phyloP scores from a whole-genome alignment of 768 basidiomycete genomes.

The Mycena amicta region DNA sequence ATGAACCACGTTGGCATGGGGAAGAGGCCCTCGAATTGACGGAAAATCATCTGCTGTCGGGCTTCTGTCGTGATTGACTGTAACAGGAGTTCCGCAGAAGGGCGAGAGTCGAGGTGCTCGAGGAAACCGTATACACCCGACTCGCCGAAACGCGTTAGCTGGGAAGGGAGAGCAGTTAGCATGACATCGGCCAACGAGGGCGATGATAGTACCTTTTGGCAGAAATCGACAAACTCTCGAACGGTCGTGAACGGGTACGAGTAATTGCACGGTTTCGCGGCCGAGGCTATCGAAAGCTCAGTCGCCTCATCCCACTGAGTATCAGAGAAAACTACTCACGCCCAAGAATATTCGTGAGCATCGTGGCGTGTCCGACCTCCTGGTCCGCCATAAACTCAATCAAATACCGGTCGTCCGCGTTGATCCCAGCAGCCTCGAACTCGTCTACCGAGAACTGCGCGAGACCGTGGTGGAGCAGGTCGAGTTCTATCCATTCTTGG shows the following conservation, averaged over 20 bases:
- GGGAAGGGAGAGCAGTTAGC: too few relatives aligned
- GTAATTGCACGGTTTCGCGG: slow-evolving; percentile 60
- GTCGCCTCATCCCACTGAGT: too few relatives aligned
- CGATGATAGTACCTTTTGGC: slow-evolving; percentile 41
- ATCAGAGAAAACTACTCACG: slow-evolving; percentile 24
- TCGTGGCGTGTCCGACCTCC: slow-evolving; percentile 61
- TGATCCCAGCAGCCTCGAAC: slow-evolving; percentile 57
- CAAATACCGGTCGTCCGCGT: slow-evolving; percentile 53
- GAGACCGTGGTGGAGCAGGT: slow-evolving; percentile 60
- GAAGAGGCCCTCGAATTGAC: slow-evolving; percentile 63
- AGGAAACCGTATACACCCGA: slow-evolving; percentile 66
- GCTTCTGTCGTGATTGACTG: slow-evolving; percentile 65
- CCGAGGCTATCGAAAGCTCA: slow-evolving; percentile 32
- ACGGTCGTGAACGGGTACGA: slow-evolving; percentile 57
- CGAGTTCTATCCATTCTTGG: slow-evolving; percentile 66
- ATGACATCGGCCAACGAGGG: neutral
- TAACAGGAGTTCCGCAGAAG: slow-evolving; percentile 51
- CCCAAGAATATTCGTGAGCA: slow-evolving; percentile 55
- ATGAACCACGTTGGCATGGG: slow-evolving; percentile 62
- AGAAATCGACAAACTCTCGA: slow-evolving; percentile 61
- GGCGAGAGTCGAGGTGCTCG: slow-evolving; percentile 61
- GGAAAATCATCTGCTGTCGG: slow-evolving; percentile 66
- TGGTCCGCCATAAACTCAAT: slow-evolving; percentile 67
- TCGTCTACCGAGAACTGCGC: slow-evolving; percentile 55
- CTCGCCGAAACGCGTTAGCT: slow-evolving; percentile 57